These are phyloP conservation scores for Saprolegnia parasitica DNA, from an alignment of 352 stramenopile genomes.

Conservation along the genomic window DNA sequence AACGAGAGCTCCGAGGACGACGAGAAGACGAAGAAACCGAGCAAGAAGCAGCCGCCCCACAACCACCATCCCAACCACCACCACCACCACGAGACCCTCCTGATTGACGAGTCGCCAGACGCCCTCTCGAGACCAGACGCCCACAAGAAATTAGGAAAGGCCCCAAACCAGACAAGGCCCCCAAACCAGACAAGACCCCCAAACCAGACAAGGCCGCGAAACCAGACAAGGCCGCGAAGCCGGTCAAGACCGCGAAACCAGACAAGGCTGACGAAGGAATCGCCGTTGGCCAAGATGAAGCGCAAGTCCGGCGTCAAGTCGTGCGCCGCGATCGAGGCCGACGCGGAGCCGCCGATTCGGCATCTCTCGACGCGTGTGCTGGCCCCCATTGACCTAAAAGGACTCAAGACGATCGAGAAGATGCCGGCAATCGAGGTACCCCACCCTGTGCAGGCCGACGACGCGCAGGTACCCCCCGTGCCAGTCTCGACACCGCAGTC, in stretches of 20 bases:
- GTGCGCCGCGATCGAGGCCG: neutral
- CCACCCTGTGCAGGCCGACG: neutral
- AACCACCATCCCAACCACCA: too few species aligned
- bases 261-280: neutral
- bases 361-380: neutral
- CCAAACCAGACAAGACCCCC: neutral
- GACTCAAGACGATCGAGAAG: constrained; percentile 1
- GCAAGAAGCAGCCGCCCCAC: too few species aligned
- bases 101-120: too few species aligned
- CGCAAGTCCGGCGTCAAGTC: neutral
- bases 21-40: neutral
- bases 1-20: neutral
- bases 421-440: neutral
- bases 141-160: too few species aligned
- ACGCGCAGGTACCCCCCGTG: neutral
- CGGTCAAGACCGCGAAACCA: neutral
- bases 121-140: too few species aligned
- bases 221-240: neutral
- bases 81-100: too few species aligned
- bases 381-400: neutral
- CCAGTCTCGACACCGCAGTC: neutral
- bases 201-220: neutral
- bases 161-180: too few species aligned
- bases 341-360: neutral
- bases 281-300: neutral